phyloP scores from a whole-genome alignment of 106 monocot genomes.

The Triglochin maritima region DNA sequence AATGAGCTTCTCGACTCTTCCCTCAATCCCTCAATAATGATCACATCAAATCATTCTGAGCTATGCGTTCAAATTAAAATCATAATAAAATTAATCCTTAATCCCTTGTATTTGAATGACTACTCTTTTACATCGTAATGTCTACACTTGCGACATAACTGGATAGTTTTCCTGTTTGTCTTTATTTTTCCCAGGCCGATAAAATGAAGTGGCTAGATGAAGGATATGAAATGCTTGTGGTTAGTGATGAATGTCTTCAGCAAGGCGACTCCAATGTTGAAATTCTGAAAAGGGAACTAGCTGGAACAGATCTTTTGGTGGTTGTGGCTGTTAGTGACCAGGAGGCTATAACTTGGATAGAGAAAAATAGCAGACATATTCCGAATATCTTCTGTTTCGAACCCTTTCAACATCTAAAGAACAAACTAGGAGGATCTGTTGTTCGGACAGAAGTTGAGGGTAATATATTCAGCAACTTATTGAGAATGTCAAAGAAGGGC shows the following conservation, averaged over 20 bases:
- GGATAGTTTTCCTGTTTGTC: not conserved
- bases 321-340: constrained; percentile 45
- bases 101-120: too few species aligned
- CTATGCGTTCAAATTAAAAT: too few species aligned
- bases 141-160: not conserved
- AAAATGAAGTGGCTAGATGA: constrained; percentile 87
- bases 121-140: not conserved
- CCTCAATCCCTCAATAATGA: too few species aligned
- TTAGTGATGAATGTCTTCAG: constrained; percentile 35
- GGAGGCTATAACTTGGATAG: constrained; percentile 43
- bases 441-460: constrained; percentile 15
- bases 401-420: constrained; percentile 38
- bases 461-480: constrained; percentile 30
- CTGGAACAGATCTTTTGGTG: constrained; percentile 43
- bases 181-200: constrained; percentile 35
- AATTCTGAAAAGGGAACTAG: constrained; percentile 31
- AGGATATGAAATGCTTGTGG: constrained; percentile 64
- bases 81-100: too few species aligned
- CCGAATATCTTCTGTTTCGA: constrained; percentile 66
- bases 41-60: too few species aligned
- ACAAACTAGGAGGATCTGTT: constrained; percentile 61
- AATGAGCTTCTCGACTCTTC: too few species aligned
- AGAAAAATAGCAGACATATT: constrained; percentile 28
- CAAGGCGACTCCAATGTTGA: constrained; percentile 7
- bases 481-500: constrained; percentile 1